A percentile compares a stretch with the other conserved stretches of the same genome.
These are phyloP conservation scores for Tylopilus sp. DNA, from an alignment of 768 basidiomycete species.

Conservation along the genomic window DNA sequence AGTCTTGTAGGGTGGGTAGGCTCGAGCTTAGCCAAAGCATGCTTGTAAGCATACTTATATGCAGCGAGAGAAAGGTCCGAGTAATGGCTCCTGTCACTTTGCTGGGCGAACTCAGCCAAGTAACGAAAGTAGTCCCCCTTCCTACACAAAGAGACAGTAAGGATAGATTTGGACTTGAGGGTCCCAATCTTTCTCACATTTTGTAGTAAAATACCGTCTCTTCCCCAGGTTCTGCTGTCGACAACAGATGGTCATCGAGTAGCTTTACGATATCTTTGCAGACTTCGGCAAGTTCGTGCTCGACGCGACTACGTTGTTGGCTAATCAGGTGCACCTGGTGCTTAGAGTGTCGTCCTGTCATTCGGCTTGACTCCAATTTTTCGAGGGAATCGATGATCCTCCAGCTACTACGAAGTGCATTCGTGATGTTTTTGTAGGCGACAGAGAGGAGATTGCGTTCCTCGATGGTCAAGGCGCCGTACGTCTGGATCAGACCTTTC, in stretches of 20 bases:
- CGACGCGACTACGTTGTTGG: slow-evolving; percentile 70
- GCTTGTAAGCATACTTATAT: slow-evolving; percentile 83
- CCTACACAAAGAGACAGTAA: slow-evolving; percentile 37
- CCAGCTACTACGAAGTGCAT: slow-evolving; percentile 81
- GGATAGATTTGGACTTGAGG: background rate
- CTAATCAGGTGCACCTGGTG: slow-evolving; percentile 64
- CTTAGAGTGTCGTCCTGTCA: slow-evolving; percentile 23
- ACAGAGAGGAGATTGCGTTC: slow-evolving; percentile 87
- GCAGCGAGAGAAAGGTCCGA: slow-evolving; percentile 77
- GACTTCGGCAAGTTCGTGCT: slow-evolving; percentile 68
- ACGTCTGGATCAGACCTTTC: slow-evolving; percentile 66
- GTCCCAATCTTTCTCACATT: slow-evolving; percentile 49
- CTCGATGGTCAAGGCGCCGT: slow-evolving; percentile 72
- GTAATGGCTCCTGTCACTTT: slow-evolving; percentile 62
- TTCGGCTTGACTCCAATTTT: slow-evolving; percentile 48
- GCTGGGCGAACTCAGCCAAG: slow-evolving; percentile 79
- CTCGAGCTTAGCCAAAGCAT: slow-evolving; percentile 70
- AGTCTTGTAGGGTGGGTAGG: slow-evolving; percentile 83
- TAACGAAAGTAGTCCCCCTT: slow-evolving; percentile 91
- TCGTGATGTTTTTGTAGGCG: slow-evolving; percentile 89
- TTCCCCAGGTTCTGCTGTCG: slow-evolving; percentile 68
- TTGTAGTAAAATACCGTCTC: slow-evolving; percentile 89
- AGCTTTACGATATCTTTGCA: slow-evolving; percentile 78
- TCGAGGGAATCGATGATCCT: slow-evolving; percentile 74
- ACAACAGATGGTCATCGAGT: slow-evolving; percentile 57